Evolutionary conservation across 441 rosid species (phyloP).

Genomic region (Aquilaria agallochum): DNA sequence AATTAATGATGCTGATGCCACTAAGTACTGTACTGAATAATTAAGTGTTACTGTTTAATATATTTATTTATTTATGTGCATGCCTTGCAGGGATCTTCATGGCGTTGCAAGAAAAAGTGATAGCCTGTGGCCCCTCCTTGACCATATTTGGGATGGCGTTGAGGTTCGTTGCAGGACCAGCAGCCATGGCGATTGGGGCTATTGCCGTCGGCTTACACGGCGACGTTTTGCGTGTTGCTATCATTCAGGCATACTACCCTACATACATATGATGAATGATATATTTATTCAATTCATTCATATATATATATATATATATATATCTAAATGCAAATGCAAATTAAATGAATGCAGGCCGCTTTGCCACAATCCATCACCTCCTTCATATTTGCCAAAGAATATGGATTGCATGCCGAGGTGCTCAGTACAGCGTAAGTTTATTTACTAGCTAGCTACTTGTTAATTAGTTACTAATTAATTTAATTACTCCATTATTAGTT

Average conservation of each 20-base stretch:
- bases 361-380: constrained; percentile 88
- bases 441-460: too few species aligned
- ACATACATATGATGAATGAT: not conserved
- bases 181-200: constrained; percentile 79
- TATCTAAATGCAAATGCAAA: too few species aligned
- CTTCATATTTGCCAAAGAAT: constrained; percentile 85
- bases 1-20: not conserved
- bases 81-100: constrained; percentile 61
- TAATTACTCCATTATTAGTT: not conserved
- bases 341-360: constrained; percentile 53
- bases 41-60: not conserved
- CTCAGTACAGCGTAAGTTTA: constrained; percentile 88
- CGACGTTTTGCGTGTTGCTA: constrained; percentile 78
- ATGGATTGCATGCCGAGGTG: constrained; percentile 78
- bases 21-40: not conserved
- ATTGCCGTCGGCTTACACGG: constrained; percentile 75
- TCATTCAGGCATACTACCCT: constrained; percentile 57
- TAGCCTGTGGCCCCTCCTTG: constrained; percentile 68
- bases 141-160: constrained; percentile 69
- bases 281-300: too few species aligned
- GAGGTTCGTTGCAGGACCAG: constrained; percentile 84
- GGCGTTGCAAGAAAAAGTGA: constrained; percentile 75
- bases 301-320: too few species aligned
- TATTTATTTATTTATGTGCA: too few species aligned
- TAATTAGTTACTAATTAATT: not conserved